Conservation (phyloP, 371 early-diverging fungal genomes). For the Coemansia linderi region DNA sequence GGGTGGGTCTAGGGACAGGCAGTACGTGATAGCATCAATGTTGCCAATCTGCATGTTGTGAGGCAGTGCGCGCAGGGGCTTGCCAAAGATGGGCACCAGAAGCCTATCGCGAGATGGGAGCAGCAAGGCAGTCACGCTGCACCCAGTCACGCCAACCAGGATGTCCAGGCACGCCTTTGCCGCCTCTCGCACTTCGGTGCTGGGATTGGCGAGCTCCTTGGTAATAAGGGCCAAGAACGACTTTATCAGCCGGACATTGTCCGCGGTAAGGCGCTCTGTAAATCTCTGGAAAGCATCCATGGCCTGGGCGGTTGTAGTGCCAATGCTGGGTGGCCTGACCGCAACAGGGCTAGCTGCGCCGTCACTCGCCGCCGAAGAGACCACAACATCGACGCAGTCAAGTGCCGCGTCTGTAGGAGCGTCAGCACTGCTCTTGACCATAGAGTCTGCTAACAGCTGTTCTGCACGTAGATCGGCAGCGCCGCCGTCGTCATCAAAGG, state of each 20-base stretch:
- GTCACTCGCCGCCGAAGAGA: not conserved
- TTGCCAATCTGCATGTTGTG: conserved; percentile 97
- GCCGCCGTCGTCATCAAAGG: not conserved
- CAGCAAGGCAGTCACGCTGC: conserved; percentile 81
- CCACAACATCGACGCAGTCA: not conserved
- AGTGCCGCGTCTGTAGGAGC: not conserved
- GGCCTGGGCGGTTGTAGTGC: not conserved
- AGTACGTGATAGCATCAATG: conserved; percentile 97
- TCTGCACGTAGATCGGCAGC: not conserved
- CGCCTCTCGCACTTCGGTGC: conserved; percentile 84
- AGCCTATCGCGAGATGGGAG: conserved; percentile 83
- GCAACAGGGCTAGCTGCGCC: not conserved
- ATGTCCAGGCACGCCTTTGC: conserved; percentile 82
- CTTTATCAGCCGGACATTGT: conserved; percentile 36
- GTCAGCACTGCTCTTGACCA: not conserved
- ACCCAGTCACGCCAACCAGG: conserved; percentile 76
- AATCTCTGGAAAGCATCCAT: conserved; percentile 28
- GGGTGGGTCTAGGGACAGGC: conserved; percentile 86
- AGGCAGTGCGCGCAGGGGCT: conserved; percentile 94
- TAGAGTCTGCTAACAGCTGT: not conserved
- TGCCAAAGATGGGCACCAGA: conserved; percentile 93
- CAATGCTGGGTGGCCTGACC: conserved; percentile 5
- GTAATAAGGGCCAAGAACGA: conserved; percentile 74
- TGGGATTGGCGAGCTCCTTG: conserved; percentile 91
- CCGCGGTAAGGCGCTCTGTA: conserved; percentile 28